Evolutionary conservation across 2,329 filamentous ascomycete species (phyloP).

Genomic region (Colletotrichum magnum): DNA sequence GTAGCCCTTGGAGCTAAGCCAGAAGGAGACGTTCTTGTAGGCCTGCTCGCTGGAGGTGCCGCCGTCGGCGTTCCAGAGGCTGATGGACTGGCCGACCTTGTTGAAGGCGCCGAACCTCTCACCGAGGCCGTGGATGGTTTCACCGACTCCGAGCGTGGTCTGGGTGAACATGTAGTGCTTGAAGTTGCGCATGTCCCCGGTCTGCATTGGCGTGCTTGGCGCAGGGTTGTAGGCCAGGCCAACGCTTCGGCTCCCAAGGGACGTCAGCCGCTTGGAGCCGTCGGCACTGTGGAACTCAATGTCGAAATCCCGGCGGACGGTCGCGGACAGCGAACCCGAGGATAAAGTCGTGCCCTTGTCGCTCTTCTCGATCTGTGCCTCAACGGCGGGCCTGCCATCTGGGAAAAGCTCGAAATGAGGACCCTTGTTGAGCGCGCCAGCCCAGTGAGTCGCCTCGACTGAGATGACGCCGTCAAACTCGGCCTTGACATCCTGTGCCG

Average conservation of each 20-base stretch:
- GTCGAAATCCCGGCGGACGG: conserved; percentile 54
- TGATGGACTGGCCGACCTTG: conserved; percentile 79
- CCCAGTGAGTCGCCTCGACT: conserved; percentile 57
- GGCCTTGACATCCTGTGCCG: conserved; percentile 49
- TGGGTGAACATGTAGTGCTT: conserved; percentile 71
- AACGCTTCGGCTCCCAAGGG: conserved; percentile 55
- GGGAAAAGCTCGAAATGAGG: conserved; percentile 58
- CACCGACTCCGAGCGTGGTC: conserved; percentile 69
- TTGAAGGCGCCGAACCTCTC: conserved; percentile 84
- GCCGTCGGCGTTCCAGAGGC: conserved; percentile 75
- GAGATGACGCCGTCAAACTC: conserved; percentile 58
- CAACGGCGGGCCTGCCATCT: conserved; percentile 49
- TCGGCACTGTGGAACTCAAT: conserved; percentile 56
- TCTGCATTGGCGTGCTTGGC: conserved; percentile 52
- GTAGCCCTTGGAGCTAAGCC: conserved; percentile 80
- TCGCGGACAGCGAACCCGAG: conserved; percentile 53
- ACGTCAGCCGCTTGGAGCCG: conserved; percentile 53
- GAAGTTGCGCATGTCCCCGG: conserved; percentile 57
- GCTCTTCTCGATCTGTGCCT: conserved; percentile 47
- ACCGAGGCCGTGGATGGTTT: conserved; percentile 81
- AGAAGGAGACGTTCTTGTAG: conserved; percentile 81
- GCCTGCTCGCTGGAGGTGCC: conserved; percentile 79
- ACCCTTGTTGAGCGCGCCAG: conserved; percentile 53
- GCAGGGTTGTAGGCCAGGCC: conserved; percentile 55
- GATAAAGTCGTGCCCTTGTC: conserved; percentile 54